Base-by-base conservation (phyloP, 495 filamentous ascomycete genomes). In the Aspergillus cavernicola region DNA sequence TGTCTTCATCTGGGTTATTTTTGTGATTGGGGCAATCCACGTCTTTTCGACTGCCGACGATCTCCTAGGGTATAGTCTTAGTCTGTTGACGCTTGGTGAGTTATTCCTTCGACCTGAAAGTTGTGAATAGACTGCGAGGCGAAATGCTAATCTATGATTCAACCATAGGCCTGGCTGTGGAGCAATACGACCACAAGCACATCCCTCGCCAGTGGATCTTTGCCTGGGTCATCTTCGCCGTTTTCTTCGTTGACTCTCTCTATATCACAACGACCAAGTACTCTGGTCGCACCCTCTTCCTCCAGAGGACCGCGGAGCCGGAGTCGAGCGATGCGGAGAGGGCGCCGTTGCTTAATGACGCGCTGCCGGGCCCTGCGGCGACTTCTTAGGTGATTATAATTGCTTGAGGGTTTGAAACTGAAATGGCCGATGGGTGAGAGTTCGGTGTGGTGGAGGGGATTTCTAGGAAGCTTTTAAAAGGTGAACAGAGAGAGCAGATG, bases 151-250 rank as follows among this genome's bases (percentile, higher is more conserved):
- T 11, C n/a, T 48, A 56, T 28, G 12, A 37, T 38, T 26, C 10
- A 11, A 19, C 32, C 51, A 32, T 41, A 84, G 80, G 87, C 10
- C 78, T 95, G 42, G 90, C 88, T 10, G 80, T 95, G 13, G 77
- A 79, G 13, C 90, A 96, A 65, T 80, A 93, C 68, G 67, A 80
- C 33, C 76, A 79, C 61, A 84, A 88, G 66, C 63, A 82, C 33
- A 77, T 92, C 54, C 83, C 87, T 1, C 70, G 93, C 49, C 90
- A 96, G 72, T 95, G 88, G 91, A 90, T 91, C 67, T 95, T 95
- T 64, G 89, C 89, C 26, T 92, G 95, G 60, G 75, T 81, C 55
- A 86, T 95, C 66, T 91, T 92, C 78, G 82, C 73, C 1, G 65
- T 89, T 33, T 80, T 95, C 45, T 83, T 91, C 61, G 60, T 89